These are phyloP conservation scores for Adansonia grandidieri DNA, from an alignment of 441 rosid species.

Conservation along the genomic window DNA sequence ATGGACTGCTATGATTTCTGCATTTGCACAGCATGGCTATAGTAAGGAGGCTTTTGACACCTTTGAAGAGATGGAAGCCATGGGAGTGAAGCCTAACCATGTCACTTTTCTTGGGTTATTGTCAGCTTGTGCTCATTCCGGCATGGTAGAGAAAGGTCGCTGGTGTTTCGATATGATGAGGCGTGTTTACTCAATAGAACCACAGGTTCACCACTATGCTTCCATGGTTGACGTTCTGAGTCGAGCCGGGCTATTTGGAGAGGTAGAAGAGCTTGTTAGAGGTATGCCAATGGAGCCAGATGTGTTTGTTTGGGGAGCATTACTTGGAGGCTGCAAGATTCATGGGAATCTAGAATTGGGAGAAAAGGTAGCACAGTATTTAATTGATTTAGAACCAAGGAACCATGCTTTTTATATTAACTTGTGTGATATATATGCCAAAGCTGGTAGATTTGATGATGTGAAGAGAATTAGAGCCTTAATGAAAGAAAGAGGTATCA, in stretches of 20 bases:
- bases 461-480: constrained; percentile 44
- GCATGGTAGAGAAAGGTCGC: constrained; percentile 54
- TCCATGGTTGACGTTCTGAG: constrained; percentile 59
- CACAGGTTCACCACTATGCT: constrained; percentile 60
- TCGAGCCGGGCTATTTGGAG: constrained; percentile 54
- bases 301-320: constrained; percentile 64
- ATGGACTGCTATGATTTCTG: constrained; percentile 68
- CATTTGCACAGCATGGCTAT: constrained; percentile 55
- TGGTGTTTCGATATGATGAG: constrained; percentile 53
- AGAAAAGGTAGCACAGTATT: constrained; percentile 47
- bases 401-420: constrained; percentile 61
- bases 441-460: constrained; percentile 48
- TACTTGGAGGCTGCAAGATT: constrained; percentile 65
- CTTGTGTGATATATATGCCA: constrained; percentile 57
- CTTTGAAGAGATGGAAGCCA: constrained; percentile 50
- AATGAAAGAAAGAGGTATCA: constrained; percentile 50
- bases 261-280: constrained; percentile 51
- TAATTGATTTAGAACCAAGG: constrained; percentile 54
- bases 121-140: constrained; percentile 68
- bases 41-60: constrained; percentile 49
- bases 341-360: constrained; percentile 54
- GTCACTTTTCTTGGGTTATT: constrained; percentile 58
- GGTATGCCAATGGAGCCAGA: constrained; percentile 62
- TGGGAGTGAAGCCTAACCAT: constrained; percentile 55
- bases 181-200: constrained; percentile 42